phyloP scores from a whole-genome alignment of 2,329 filamentous ascomycete genomes.

The Penicillium sp. region DNA sequence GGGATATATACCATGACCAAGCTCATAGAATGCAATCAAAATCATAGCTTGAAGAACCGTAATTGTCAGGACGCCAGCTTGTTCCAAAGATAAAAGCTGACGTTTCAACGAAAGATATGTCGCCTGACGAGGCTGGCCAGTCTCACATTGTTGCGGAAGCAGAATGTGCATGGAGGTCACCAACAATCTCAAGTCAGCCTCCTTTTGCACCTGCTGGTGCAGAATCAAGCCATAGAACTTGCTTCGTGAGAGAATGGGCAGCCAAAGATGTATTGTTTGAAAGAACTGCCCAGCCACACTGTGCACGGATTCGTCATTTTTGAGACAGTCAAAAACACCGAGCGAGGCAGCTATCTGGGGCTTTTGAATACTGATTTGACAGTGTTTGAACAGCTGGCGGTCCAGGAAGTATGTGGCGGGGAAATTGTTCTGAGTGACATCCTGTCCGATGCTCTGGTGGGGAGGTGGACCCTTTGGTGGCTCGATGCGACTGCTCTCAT shows the following conservation, averaged over 20 bases:
- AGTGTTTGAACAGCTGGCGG: neutral
- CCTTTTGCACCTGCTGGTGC: conserved; percentile 6
- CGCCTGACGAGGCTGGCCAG: conserved; percentile 13
- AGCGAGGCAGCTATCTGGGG: neutral
- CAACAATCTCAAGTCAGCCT: neutral
- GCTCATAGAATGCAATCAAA: conserved; percentile 4
- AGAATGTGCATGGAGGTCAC: conserved; percentile 10
- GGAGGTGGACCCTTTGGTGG: neutral
- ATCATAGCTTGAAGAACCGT: neutral
- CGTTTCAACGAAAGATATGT: neutral
- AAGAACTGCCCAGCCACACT: conserved; percentile 17
- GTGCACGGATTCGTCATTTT: conserved; percentile 7
- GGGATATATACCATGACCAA: conserved; percentile 9
- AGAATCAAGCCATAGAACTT: conserved; percentile 18
- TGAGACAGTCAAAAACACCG: neutral
- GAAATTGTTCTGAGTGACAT: neutral
- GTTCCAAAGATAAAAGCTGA: neutral
- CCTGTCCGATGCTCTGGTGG: neutral
- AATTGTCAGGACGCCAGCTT: neutral
- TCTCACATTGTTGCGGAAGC: conserved; percentile 15
- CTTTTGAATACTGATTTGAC: neutral
- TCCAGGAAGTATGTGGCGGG: neutral
- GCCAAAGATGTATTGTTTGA: conserved; percentile 21
- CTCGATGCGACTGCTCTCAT: neutral
- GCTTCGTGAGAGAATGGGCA: conserved; percentile 26